Percentiles rank a stretch among this genome's conserved stretches.
Evolutionary conservation across 2,329 filamentous ascomycete species (phyloP).

Genomic region (Aspergillus fumigatus): DNA sequence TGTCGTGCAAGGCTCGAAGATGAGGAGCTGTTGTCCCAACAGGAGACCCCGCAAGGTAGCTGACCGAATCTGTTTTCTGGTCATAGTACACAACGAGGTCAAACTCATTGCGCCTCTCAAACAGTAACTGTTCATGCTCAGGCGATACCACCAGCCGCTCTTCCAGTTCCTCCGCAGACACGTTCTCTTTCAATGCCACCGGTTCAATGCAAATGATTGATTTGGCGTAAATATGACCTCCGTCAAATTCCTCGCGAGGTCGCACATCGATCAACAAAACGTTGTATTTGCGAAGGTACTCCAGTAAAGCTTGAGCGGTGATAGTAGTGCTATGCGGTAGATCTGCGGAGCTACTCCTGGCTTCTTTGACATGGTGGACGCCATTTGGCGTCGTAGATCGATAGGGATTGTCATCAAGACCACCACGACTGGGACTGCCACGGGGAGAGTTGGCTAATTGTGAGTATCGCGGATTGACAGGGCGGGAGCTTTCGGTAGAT

Average conservation of each 20-base stretch:
- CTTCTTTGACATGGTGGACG: slow-evolving; percentile 31
- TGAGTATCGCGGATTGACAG: slow-evolving; percentile 34
- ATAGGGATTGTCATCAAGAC: slow-evolving; percentile 40
- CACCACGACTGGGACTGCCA: slow-evolving; percentile 31
- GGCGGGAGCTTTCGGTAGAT: slow-evolving; percentile 38
- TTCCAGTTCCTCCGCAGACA: slow-evolving; percentile 59
- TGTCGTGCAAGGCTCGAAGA: slow-evolving; percentile 70
- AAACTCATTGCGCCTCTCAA: slow-evolving; percentile 67
- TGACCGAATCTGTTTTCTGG: slow-evolving; percentile 56
- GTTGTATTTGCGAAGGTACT: slow-evolving; percentile 61
- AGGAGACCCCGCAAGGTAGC: slow-evolving; percentile 50
- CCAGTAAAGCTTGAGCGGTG: slow-evolving; percentile 64
- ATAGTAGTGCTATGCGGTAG: slow-evolving; percentile 58
- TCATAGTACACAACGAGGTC: slow-evolving; percentile 93
- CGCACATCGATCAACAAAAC: slow-evolving; percentile 85
- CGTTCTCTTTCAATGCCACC: slow-evolving; percentile 64
- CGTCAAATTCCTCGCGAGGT: slow-evolving; percentile 72
- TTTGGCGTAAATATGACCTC: slow-evolving; percentile 80
- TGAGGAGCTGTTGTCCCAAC: slow-evolving; percentile 47
- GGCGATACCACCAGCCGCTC: slow-evolving; percentile 47
- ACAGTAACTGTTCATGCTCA: slow-evolving; percentile 64
- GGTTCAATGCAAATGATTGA: slow-evolving; percentile 89
- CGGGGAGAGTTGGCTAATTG: slow-evolving; percentile 30
- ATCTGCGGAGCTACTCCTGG: slow-evolving; percentile 43
- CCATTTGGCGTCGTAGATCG: slow-evolving; percentile 43